Percentiles rank a stretch among this genome's conserved stretches.
Evolutionary conservation across 495 filamentous ascomycete genomes (phyloP).

Genomic region (Xylaria cubensis): DNA sequence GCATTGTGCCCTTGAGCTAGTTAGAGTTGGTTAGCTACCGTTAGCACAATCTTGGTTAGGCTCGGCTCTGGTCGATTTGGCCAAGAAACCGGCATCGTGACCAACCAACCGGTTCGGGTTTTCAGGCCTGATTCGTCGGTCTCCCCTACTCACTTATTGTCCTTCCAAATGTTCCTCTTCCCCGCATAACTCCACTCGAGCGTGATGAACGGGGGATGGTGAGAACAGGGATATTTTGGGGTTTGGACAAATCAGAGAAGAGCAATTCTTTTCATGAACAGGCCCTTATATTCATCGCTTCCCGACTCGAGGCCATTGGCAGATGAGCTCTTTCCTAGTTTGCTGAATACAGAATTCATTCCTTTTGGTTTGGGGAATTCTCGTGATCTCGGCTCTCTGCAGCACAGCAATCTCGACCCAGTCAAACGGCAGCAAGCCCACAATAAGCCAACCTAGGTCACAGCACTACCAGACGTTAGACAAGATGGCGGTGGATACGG

Average conservation of each 20-base stretch:
- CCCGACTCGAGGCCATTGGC: neutral
- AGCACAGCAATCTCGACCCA: neutral
- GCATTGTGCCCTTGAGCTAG: neutral
- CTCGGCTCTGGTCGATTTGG: neutral
- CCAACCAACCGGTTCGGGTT: constrained; percentile 13
- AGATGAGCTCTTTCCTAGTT: neutral
- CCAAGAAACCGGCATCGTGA: constrained; percentile 11
- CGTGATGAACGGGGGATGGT: neutral
- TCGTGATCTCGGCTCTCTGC: constrained; percentile 8
- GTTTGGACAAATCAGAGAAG: constrained; percentile 16
- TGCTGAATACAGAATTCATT: neutral
- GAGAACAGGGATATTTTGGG: constrained; percentile 11
- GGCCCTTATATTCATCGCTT: neutral
- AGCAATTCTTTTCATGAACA: constrained; percentile 8
- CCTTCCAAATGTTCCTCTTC: constrained; percentile 14
- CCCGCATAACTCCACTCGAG: constrained; percentile 21
- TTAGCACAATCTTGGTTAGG: constrained; percentile 15
- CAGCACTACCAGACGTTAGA: neutral
- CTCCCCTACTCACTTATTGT: constrained; percentile 4
- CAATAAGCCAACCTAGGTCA: constrained; percentile 12
- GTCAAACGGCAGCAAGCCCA: constrained; percentile 9
- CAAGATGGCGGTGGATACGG: constrained; percentile 21
- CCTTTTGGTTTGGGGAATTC: constrained; percentile 4
- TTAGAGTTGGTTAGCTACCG: neutral
- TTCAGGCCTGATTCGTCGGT: constrained; percentile 4